phyloP scores from a whole-genome alignment of 2,329 filamentous ascomycete genomes.

The Colletotrichum plurivorum region DNA sequence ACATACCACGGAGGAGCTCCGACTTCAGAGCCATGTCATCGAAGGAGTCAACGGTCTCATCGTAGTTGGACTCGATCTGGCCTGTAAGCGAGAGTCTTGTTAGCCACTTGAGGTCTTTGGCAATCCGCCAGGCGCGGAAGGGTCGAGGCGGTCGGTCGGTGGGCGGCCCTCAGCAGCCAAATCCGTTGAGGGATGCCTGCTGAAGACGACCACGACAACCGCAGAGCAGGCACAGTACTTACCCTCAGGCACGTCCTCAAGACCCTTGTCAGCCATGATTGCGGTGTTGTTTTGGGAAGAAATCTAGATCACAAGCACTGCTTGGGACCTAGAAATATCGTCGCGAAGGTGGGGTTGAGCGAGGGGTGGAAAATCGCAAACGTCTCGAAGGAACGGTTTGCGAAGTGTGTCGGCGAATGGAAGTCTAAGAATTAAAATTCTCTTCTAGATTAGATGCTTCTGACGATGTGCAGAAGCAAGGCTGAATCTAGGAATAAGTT shows the following conservation, averaged over 20 bases:
- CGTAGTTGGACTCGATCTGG: conserved; percentile 99
- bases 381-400: conserved; percentile 37
- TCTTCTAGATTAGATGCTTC: conserved; percentile 64
- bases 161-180: not conserved
- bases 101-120: conserved; percentile 41
- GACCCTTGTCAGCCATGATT: conserved; percentile 99
- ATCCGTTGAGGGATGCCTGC: not conserved
- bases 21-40: conserved; percentile 98
- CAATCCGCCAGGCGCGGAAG: conserved; percentile 18
- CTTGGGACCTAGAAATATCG: conserved; percentile 76
- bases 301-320: conserved; percentile 83
- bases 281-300: conserved; percentile 71
- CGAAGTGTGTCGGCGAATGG: conserved; percentile 46
- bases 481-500: conserved; percentile 57
- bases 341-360: conserved; percentile 43
- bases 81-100: conserved; percentile 64
- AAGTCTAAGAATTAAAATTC: conserved; percentile 47
- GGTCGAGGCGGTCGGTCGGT: conserved; percentile 25
- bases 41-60: conserved; percentile 99
- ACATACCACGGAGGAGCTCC: conserved; percentile 90
- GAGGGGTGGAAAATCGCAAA: conserved; percentile 56
- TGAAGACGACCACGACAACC: not conserved
- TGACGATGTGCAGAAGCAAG: conserved; percentile 58
- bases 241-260: conserved; percentile 96
- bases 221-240: conserved; percentile 22